Base-by-base conservation (phyloP, 805 yeast genomes). In the Kuraishia borneana region DNA sequence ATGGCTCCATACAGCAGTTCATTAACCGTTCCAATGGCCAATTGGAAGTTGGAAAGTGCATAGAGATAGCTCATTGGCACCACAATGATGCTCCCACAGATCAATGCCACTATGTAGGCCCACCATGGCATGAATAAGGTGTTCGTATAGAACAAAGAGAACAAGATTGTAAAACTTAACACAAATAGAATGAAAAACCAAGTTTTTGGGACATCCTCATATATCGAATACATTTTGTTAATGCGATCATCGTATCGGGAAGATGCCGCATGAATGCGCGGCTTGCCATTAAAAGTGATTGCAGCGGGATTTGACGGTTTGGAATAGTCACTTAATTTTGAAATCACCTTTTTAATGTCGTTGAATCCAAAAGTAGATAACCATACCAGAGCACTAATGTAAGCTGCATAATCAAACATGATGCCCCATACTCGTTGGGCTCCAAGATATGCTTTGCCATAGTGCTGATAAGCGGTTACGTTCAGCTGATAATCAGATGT, bases 361-460 rank as follows among this genome's bases (percentile, higher is more conserved):
- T 39, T 32, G 21, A 32, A 42, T 5, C 56, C 58, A 40, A 53
- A 53, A 18, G 44, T 30, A 4, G 35, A 17, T 3, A 68, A 61
- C 73, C 73, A 68, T 1, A 57, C 50, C 4, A 68, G 42, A 1
- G 74, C 73, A 41, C 70, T 61, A 2, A 61, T 45, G 41, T 68
- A 69, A 0, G 73, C 70, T 2, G 73, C 74, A 40, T 65, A 69
- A 41, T 68, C 75, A 41, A 68, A 69, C 36, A 69, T 67, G 43
- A 66, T 65, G 43, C 64, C 64, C 65, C 72, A 63, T 1, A 65
- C 60, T 33, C 70, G 49, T 44, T 68, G 73, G 4, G 68, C 58
- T 0, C 74, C 73, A 31, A 66, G 45, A 36, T 61, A 52, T 4
- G 65, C 62, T 2, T 70, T 70, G 0, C 75, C 76, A 38, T 56